Percentiles rank a stretch among this genome's conserved stretches.
Evolutionary conservation across 805 yeast genomes (phyloP).

Genomic region (Ogataea populi-albae): DNA sequence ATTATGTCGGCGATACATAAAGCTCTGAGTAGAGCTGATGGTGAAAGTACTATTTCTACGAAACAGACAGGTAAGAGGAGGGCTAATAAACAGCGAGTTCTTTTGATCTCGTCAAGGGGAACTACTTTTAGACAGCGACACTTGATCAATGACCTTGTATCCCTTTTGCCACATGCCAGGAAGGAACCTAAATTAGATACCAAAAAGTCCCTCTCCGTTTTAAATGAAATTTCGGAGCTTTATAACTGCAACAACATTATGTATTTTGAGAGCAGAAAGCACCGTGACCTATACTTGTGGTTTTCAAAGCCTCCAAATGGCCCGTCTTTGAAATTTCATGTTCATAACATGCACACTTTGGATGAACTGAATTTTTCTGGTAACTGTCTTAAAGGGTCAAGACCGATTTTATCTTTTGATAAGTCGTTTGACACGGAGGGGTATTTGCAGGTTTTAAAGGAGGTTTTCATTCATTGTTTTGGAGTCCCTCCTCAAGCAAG

Average conservation of each 20-base stretch:
- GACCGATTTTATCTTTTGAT: constrained; percentile 92
- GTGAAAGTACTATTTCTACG: constrained; percentile 31
- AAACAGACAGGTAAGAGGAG: constrained; percentile 45
- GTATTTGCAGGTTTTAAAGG: constrained; percentile 76
- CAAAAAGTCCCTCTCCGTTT: constrained; percentile 80
- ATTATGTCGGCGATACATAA: constrained; percentile 72
- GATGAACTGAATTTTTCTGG: constrained; percentile 97
- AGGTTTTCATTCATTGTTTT: constrained; percentile 73
- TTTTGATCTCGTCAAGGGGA: constrained; percentile 91
- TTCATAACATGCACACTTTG: constrained; percentile 93
- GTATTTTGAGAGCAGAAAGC: constrained; percentile 95
- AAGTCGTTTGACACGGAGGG: constrained; percentile 65
- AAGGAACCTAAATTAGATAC: constrained; percentile 95
- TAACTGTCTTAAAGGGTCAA: constrained; percentile 90
- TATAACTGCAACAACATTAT: constrained; percentile 95
- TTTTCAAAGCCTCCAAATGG: constrained; percentile 96
- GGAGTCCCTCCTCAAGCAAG: constrained; percentile 96
- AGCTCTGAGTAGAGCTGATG: constrained; percentile 48
- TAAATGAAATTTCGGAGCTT: constrained; percentile 93
- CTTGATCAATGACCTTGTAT: constrained; percentile 73
- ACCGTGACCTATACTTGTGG: constrained; percentile 93
- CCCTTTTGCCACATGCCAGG: constrained; percentile 88
- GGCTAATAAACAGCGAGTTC: constrained; percentile 82
- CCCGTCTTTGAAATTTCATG: constrained; percentile 89
- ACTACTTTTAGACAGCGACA: constrained; percentile 95